These are phyloP conservation scores for Cinnamomum chago DNA, from an alignment of 164 flowering plant species.

Conservation along the genomic window DNA sequence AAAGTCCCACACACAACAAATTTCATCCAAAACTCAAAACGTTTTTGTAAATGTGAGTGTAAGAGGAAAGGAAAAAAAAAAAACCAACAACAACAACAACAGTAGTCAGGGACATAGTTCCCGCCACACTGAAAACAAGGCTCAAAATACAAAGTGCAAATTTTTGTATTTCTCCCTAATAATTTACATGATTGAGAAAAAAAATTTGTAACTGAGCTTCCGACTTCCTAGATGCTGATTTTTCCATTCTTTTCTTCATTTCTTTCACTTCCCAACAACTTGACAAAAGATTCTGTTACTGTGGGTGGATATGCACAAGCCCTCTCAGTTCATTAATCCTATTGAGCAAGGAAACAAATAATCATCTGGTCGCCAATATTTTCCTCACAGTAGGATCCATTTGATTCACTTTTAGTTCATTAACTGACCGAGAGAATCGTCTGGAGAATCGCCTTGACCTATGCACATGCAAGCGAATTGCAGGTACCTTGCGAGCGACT, in stretches of 20 bases:
- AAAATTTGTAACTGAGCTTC: background rate
- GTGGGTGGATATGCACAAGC: background rate
- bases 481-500: constrained; percentile 55
- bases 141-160: constrained; percentile 11
- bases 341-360: constrained; percentile 4
- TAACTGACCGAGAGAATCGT: constrained; percentile 27
- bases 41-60: background rate
- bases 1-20: no score
- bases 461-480: constrained; percentile 43
- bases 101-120: background rate
- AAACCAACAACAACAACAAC: no score
- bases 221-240: background rate
- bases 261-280: background rate
- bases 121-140: no score
- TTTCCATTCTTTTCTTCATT: background rate
- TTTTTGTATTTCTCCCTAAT: background rate
- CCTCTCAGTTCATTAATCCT: background rate
- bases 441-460: constrained; percentile 34
- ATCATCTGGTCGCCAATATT: background rate
- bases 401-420: background rate
- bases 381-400: constrained; percentile 13
- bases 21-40: background rate
- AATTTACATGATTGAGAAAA: constrained; percentile 4
- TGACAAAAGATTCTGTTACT: background rate
- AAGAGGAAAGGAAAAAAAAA: no score